Evolutionary conservation across 495 filamentous ascomycete species (phyloP).

Genomic region (Trichoderma reesei): DNA sequence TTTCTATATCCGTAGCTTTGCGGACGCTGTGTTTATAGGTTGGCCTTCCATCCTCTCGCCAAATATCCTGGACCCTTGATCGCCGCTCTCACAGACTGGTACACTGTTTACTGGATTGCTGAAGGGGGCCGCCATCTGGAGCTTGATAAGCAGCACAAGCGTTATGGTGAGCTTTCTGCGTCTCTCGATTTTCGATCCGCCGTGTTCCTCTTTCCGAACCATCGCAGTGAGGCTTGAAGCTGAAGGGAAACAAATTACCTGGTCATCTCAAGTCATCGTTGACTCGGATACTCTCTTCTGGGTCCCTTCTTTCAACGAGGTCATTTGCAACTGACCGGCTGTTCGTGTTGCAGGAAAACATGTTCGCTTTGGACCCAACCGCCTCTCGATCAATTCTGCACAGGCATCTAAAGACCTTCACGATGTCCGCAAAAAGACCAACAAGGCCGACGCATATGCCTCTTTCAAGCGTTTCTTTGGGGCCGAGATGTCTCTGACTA

Average conservation of each 20-base stretch:
- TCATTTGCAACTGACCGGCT: background rate
- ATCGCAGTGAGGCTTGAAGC: no score
- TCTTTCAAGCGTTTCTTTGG: constrained; percentile 5
- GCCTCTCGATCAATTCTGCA: background rate
- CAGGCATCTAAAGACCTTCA: background rate
- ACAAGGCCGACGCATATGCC: background rate
- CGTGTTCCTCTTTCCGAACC: no score
- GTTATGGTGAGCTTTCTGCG: background rate
- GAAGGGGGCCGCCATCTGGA: background rate
- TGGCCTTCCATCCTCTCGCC: background rate
- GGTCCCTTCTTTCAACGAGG: no score
- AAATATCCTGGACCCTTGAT: background rate
- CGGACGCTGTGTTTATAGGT: background rate
- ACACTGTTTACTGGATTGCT: constrained; percentile 1
- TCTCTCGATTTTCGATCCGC: background rate
- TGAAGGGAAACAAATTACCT: no score
- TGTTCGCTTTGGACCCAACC: background rate
- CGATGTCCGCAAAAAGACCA: background rate
- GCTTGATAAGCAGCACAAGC: background rate
- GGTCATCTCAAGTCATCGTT: no score
- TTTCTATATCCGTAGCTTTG: background rate
- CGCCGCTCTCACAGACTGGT: background rate
- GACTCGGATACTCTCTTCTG: no score
- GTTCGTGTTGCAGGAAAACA: background rate
- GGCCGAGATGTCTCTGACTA: background rate